Base-by-base conservation (phyloP, 768 basidiomycete genomes). In the Kwoniella botswanensis region DNA sequence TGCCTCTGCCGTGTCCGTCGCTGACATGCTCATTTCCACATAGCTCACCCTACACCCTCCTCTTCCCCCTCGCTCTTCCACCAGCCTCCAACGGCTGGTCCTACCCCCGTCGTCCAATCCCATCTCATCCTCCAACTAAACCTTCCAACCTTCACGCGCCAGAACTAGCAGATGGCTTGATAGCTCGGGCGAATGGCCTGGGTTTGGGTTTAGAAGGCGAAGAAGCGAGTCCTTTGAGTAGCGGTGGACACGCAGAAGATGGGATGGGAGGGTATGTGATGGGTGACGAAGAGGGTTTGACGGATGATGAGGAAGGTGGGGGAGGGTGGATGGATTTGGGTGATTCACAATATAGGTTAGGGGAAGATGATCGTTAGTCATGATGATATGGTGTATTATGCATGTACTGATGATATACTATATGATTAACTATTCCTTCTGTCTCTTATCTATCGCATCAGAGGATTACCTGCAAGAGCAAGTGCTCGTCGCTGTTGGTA, bases 71-170 rank as follows among this genome's bases (percentile, higher is more conserved):
- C 4, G 89, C 91, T 11, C 86, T 92, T 29, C 88, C 88, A 66
- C 93, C 96, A 0, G 90, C 91, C 67, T 92, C 92, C 0, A 91
- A 98, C 78, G 97, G 97, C 2, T 87, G 88, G 68, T 46, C 75
- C 2, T 80, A 61, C 61, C 75, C 79, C 6, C 75, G 75, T 4
- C 71, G 79, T 17, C 44, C 71, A 4, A 64, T 80, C 5, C 75
- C 79, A 4, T 41, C 44, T 55, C 62, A 64, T 60, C 71, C 63
- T 35, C 71, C 26, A 41, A 56, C 65, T 7, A 67, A 67, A 26
- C 62, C 68, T 1, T n/a, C 69, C 7, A 57, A 57, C 24, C 73
- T 80, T 17, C 75, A 76, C 29, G 63, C 75, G 22, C 79, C 79
- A 11, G 79, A 78, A 57, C 65, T 78, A 17, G 71, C 77, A 2